These are phyloP conservation scores for Coemansia sp. DNA, from an alignment of 192 early-diverging fungal species.

Conservation along the genomic window DNA sequence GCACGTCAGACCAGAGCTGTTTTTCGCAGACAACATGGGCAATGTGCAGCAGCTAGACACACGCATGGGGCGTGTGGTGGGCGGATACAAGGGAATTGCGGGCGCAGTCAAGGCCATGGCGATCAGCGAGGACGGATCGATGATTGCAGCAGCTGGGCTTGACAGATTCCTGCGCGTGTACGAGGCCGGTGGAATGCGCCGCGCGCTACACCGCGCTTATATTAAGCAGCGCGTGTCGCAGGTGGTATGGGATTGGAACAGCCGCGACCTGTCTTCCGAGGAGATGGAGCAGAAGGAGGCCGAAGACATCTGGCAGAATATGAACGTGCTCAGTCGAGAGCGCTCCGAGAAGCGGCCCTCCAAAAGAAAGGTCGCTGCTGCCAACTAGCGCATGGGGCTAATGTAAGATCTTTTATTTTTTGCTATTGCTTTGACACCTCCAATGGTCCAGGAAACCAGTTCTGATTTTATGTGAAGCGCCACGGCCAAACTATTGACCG, in stretches of 20 bases:
- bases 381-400: not conserved
- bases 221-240: conserved; percentile 72
- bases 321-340: conserved; percentile 25
- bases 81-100: conserved; percentile 62
- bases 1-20: conserved; percentile 57
- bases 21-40: conserved; percentile 65
- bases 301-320: conserved; percentile 66
- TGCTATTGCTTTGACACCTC: not conserved
- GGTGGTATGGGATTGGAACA: conserved; percentile 63
- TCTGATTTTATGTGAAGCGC: not conserved
- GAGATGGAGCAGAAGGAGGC: conserved; percentile 58
- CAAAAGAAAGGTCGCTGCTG: conserved; percentile 14
- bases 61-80: conserved; percentile 57
- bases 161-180: conserved; percentile 80
- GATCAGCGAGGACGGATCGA: conserved; percentile 57
- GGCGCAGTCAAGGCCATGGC: conserved; percentile 47
- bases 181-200: conserved; percentile 56
- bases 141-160: conserved; percentile 64
- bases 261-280: conserved; percentile 29
- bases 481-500: not conserved
- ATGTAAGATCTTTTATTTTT: not conserved
- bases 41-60: conserved; percentile 63
- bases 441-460: not conserved
- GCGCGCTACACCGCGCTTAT: conserved; percentile 66
- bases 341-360: not conserved